Base-by-base conservation (phyloP, 208 protist species). In the Histomonas meleagridis region DNA sequence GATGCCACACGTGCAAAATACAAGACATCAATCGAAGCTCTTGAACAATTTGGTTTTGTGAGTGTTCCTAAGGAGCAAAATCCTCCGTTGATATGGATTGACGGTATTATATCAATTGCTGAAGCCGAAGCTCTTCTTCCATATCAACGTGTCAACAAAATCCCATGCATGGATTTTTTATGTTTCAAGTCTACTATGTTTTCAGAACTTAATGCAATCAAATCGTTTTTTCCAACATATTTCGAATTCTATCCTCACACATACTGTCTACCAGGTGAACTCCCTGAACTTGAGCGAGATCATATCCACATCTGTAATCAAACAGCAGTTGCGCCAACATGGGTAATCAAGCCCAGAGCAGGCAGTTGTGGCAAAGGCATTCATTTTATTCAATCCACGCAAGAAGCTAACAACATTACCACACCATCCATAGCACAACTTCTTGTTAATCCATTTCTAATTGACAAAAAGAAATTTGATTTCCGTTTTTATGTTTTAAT, bases 401-500 rank as follows among this genome's bases (percentile, higher is more conserved):
- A 86, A n/a, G 76, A 86, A 9, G 76, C 76, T 18, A 23, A 43
- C 32, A 16, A 32, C 32, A 48, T 86, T 38, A 86, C 23, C 21
- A 23, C 90, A n/a, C 49, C 32, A 7, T 86, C 69, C 5, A 72
- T 92, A 18, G 72, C 91, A 32, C 92, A 93, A 69, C 62, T 65
- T 12, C 93, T 93, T 78, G 79, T 94, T 14, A 21, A 32, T 23
- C 93, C 93, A 21, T 79, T 93, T 38, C 38, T 92, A 10, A 60
- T 94, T 48, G 57, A 93, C 53, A 92, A 90, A 21, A 72, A 40
- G 69, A 94, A 94, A 92, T 93, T 92, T 26, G 93, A 94, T 70
- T 81, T 94, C 43, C 21, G 93, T 28, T 62, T 94, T 48, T 94
- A 93, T 57, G 92, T 94, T 23, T 62, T 93, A 48, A 91, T 94